phyloP scores from a whole-genome alignment of 1,284 basidiomycete species.

The Ceratorhiza oryzae-sativae region DNA sequence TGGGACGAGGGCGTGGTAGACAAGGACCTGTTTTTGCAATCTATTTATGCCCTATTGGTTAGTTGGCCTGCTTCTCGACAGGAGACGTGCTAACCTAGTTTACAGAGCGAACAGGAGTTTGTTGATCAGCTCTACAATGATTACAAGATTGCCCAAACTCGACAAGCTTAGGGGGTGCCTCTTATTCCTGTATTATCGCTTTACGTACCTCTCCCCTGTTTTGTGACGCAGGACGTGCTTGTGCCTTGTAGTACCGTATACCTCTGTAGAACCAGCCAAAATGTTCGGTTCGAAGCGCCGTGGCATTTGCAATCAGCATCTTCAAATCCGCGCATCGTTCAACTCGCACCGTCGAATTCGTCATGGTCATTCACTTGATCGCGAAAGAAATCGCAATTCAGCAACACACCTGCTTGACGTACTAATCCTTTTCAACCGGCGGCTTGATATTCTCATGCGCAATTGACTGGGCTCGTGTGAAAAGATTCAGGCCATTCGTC shows the following conservation, averaged over 20 bases:
- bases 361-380: too few species aligned
- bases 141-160: slow-evolving; percentile 34
- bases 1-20: slow-evolving; percentile 35
- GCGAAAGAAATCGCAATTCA: too few species aligned
- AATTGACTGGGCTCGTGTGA: too few species aligned
- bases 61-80: neutral
- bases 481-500: too few species aligned
- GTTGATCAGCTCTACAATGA: slow-evolving; percentile 35
- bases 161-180: slow-evolving; percentile 5
- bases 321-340: neutral
- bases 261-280: neutral
- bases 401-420: too few species aligned
- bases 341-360: neutral
- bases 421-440: too few species aligned
- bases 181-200: neutral
- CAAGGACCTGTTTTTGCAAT: slow-evolving; percentile 20
- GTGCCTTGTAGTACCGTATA: slow-evolving; percentile 4
- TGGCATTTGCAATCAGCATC: neutral
- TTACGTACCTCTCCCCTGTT: too few species aligned
- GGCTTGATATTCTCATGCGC: too few species aligned
- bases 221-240: neutral
- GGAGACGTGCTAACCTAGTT: neutral
- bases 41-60: slow-evolving; percentile 26
- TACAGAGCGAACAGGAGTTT: slow-evolving; percentile 29
- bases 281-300: neutral